phyloP scores from a whole-genome alignment of 2,329 filamentous ascomycete species.

The Fusarium fracticaudum region DNA sequence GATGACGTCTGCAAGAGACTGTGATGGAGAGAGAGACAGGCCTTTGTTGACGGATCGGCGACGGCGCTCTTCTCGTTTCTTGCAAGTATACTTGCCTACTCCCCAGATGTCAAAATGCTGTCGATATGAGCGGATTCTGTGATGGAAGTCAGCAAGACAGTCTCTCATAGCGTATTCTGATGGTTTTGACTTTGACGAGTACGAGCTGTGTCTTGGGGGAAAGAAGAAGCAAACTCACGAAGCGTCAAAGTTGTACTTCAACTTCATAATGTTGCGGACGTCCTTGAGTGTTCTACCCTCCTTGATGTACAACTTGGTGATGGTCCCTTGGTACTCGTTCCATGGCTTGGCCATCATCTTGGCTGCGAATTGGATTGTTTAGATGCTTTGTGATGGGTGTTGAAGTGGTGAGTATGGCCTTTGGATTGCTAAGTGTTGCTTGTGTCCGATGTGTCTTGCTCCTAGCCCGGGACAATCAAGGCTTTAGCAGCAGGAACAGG shows the following conservation, averaged over 20 bases:
- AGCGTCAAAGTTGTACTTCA: constrained; percentile 53
- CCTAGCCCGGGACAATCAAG: constrained; percentile 36
- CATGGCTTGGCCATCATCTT: constrained; percentile 57
- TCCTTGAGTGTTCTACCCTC: constrained; percentile 53
- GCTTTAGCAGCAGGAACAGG: constrained; percentile 23
- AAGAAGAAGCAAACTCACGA: constrained; percentile 46
- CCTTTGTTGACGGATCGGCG: constrained; percentile 7
- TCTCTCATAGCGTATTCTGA: neutral
- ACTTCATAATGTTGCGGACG: constrained; percentile 53
- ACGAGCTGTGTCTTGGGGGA: neutral
- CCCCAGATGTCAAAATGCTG: constrained; percentile 59
- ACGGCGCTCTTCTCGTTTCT: constrained; percentile 40
- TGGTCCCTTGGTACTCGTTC: constrained; percentile 49
- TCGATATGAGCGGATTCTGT: constrained; percentile 57
- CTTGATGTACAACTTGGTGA: constrained; percentile 53
- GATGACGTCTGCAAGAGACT: constrained; percentile 8
- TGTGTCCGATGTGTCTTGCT: neutral
- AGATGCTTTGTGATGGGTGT: neutral
- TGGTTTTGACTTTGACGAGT: neutral
- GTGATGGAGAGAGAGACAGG: constrained; percentile 31
- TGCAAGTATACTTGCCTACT: constrained; percentile 59
- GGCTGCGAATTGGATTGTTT: neutral
- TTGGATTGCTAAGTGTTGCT: neutral
- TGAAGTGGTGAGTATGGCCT: neutral
- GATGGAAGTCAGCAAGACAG: neutral